Conservation (phyloP, 345 rosid species). For the Brassica cretica region DNA sequence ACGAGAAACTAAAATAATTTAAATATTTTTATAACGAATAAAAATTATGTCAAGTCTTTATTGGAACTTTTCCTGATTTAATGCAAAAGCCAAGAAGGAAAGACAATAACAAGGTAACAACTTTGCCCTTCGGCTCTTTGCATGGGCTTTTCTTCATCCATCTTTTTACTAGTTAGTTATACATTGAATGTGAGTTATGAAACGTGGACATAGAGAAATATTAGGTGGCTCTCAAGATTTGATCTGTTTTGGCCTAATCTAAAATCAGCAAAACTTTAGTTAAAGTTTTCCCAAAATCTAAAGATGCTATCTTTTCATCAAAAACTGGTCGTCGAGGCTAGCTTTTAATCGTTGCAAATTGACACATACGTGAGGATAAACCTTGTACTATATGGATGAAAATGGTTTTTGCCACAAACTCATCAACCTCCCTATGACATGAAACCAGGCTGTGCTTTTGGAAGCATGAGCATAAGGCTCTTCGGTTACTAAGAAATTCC, state of each 20-base stretch:
- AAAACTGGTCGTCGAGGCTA: background rate
- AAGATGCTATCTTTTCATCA: background rate
- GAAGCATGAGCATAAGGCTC: background rate
- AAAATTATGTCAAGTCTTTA: background rate
- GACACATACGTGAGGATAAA: conserved; percentile 19
- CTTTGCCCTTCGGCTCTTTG: background rate
- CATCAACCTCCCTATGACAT: background rate
- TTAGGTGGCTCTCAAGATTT: background rate
- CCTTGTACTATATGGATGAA: background rate
- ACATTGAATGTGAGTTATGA: conserved; percentile 6
- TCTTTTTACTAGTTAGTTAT: conserved; percentile 6
- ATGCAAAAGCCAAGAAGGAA: conserved; percentile 1
- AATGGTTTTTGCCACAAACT: background rate
- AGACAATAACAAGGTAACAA: background rate
- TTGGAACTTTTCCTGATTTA: background rate
- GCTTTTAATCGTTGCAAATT: background rate
- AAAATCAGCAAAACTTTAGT: background rate
- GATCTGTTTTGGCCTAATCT: conserved; percentile 7
- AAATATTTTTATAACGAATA: too few species aligned
- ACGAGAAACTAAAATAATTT: background rate
- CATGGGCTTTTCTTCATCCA: background rate
- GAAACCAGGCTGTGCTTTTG: background rate
- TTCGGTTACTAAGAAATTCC: background rate
- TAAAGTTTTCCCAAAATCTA: background rate
- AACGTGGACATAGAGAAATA: conserved; percentile 10